Conservation (phyloP, 192 early-diverging fungal species). For the Thamnidium elegans region DNA sequence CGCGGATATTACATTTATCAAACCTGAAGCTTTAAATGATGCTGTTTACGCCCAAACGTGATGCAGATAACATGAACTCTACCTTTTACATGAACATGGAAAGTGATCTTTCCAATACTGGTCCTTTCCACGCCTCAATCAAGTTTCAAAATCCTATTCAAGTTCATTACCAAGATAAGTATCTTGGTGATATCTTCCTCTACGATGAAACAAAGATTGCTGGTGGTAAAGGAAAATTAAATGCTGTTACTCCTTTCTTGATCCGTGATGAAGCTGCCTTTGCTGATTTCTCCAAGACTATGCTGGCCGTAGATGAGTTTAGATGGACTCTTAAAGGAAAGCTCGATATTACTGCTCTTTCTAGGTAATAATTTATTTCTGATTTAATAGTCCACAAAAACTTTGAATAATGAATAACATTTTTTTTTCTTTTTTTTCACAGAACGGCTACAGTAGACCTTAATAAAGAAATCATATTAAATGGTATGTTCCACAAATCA, state of each 20-base stretch:
- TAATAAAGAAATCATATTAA: slow-evolving; percentile 41
- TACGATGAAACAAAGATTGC: slow-evolving; percentile 37
- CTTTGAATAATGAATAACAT: background rate
- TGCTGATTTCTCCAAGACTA: slow-evolving; percentile 44
- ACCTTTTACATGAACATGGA: slow-evolving; percentile 41
- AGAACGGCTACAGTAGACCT: slow-evolving; percentile 41
- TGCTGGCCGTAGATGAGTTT: slow-evolving; percentile 42
- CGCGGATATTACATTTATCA: slow-evolving; percentile 42
- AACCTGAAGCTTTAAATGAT: slow-evolving; percentile 5
- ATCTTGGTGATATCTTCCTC: slow-evolving; percentile 41
- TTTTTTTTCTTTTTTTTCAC: background rate
- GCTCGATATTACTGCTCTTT: slow-evolving; percentile 31
- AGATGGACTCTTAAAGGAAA: slow-evolving; percentile 31
- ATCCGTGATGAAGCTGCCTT: slow-evolving; percentile 43
- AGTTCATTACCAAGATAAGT: slow-evolving; percentile 40
- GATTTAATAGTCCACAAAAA: background rate
- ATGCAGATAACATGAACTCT: slow-evolving; percentile 26
- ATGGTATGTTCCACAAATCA: slow-evolving; percentile 29
- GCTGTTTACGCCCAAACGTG: slow-evolving; percentile 5
- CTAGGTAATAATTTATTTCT: slow-evolving; percentile 9
- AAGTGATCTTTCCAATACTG: slow-evolving; percentile 42
- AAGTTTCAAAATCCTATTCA: slow-evolving; percentile 45
- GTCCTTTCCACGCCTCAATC: slow-evolving; percentile 50
- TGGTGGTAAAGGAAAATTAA: slow-evolving; percentile 42
- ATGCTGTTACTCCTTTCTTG: slow-evolving; percentile 32